These are phyloP conservation scores for Citrus hindsii DNA, from an alignment of 345 rosid species.

Conservation along the genomic window DNA sequence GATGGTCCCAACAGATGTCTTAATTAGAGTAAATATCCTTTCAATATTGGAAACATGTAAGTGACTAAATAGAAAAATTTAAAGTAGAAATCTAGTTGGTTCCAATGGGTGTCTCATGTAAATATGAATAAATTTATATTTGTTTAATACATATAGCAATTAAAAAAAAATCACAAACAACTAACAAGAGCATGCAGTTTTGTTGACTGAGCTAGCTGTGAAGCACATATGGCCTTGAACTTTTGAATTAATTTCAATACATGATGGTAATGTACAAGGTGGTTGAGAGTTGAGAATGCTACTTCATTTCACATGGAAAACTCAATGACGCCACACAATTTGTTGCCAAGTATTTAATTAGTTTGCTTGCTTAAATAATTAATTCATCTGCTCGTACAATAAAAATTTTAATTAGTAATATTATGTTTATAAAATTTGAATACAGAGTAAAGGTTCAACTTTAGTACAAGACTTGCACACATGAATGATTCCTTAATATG, in stretches of 20 bases:
- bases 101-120: too few species aligned
- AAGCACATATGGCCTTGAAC: neutral
- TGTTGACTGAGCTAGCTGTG: conserved; percentile 1
- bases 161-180: neutral
- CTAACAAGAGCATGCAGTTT: neutral
- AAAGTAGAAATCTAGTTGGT: too few species aligned
- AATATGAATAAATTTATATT: too few species aligned
- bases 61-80: too few species aligned
- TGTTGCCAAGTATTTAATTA: neutral
- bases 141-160: too few species aligned
- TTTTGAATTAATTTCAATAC: neutral
- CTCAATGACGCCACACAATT: neutral
- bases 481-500: neutral
- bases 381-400: neutral
- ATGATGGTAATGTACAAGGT: neutral
- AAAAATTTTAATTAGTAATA: too few species aligned
- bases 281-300: conserved; percentile 1
- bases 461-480: neutral
- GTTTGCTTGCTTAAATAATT: neutral
- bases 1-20: too few species aligned
- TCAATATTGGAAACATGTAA: too few species aligned
- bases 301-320: conserved; percentile 11
- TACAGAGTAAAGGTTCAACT: too few species aligned
- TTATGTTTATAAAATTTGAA: too few species aligned
- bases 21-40: too few species aligned